Evolutionary conservation across 2,329 filamentous ascomycete species (phyloP).

Genomic region (Xylariaceae sp.): DNA sequence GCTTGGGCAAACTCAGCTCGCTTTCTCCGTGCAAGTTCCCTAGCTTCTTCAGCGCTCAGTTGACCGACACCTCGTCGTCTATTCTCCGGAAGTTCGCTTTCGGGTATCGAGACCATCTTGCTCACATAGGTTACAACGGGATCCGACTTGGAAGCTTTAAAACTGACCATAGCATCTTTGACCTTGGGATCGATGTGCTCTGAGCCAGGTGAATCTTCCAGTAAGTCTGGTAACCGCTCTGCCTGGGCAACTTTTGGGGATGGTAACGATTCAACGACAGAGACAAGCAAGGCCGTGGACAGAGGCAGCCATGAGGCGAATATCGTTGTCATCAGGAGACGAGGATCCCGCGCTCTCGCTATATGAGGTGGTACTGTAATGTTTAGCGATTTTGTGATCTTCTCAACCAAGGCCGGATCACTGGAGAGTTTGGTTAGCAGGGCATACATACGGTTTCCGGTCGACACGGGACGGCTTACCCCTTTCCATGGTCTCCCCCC

Average conservation of each 20-base stretch:
- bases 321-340: constrained; percentile 75
- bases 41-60: constrained; percentile 82
- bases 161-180: constrained; percentile 75
- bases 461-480: constrained; percentile 43
- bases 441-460: background rate
- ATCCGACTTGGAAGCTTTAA: constrained; percentile 63
- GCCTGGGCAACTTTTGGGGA: constrained; percentile 77
- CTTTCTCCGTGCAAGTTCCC: constrained; percentile 82
- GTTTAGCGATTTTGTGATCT: constrained; percentile 87
- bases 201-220: constrained; percentile 74
- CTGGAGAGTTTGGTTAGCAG: constrained; percentile 33
- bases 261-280: constrained; percentile 86
- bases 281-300: constrained; percentile 87
- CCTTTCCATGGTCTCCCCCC: constrained; percentile 74
- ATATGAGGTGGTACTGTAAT: constrained; percentile 82
- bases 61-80: constrained; percentile 60
- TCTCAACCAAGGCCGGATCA: constrained; percentile 77
- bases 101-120: constrained; percentile 94
- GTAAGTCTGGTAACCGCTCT: constrained; percentile 69
- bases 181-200: constrained; percentile 63
- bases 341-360: constrained; percentile 74
- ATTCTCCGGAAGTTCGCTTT: constrained; percentile 86
- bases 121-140: constrained; percentile 93
- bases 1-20: constrained; percentile 80
- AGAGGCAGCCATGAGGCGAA: constrained; percentile 89